Evolutionary conservation across 495 filamentous ascomycete genomes (phyloP), one percentile per base, ranked within the genome.

Genomic region (Penicillium dipodomyicola): DNA sequence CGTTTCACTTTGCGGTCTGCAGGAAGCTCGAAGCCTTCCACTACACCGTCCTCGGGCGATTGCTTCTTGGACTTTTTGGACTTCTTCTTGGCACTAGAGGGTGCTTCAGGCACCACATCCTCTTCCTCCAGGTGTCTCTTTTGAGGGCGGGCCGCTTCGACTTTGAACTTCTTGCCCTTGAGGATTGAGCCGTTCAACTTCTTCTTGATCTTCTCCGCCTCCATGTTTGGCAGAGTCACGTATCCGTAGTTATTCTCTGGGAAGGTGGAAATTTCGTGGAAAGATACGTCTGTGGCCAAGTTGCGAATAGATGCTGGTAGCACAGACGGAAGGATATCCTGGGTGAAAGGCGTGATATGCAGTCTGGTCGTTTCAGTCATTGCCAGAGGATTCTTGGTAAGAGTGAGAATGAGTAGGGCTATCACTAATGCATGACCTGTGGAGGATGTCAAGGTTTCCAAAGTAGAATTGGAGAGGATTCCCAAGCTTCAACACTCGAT

Each of bases 241-340:
- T 88, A 98, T 45, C 92, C 94, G 87, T 90, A 98, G 35, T 80
- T 82, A 65, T 84, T 88, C 54, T 98, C 93, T 14, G 92, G 93
- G 58, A 94, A 96, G 6, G 91, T 91, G 54, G 91, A 77, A 40
- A 97, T 71, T 22, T 71, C 73, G 69, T 97, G 94, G 72, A 86
- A 98, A 33, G 89, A 93, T 44, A 97, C 83, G 55, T 90, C 87
- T n/a, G 75, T 72, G 4, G 89, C 90, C n/a, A 76, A 72, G 23
- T 84, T 75, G 40, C 83, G 84, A 29, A 95, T 57, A 1, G 84
- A 81, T 4, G 85, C 75, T 22, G 90, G 85, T 49, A 97, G 69
- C 35, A 92, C 80, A 22, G 84, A 76, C 17, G 77, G 72, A 14
- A 92, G 76, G 25, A 96, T 81, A 10, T 87, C 80, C 40, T 87